These are phyloP conservation scores for Bipolaris oryzae DNA, from an alignment of 2,329 filamentous ascomycete genomes.

Conservation along the genomic window DNA sequence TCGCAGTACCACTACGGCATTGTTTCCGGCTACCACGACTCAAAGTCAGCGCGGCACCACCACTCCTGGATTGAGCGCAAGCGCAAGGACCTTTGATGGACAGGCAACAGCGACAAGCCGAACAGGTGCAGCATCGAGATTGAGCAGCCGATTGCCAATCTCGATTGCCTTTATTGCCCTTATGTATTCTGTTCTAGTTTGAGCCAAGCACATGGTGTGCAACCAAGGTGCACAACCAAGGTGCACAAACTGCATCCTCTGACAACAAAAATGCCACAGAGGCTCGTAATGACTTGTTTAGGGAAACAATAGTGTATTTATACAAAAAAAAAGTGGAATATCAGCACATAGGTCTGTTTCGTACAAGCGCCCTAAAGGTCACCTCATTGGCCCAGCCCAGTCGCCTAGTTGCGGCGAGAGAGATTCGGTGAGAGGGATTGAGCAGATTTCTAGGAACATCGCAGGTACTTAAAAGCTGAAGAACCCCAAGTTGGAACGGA, in stretches of 20 bases:
- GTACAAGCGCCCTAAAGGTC: too few relatives aligned
- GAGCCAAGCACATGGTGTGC: not conserved
- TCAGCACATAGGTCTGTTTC: not conserved
- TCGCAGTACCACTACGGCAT: constrained; percentile 38
- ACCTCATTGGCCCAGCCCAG: not conserved
- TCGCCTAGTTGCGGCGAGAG: not conserved
- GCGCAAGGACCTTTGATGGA: constrained; percentile 18
- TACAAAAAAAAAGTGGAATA: too few relatives aligned
- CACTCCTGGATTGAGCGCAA: constrained; percentile 21
- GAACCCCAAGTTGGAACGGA: not conserved
- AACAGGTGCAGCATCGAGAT: constrained; percentile 5
- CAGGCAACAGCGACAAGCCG: constrained; percentile 17
- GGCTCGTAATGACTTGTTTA: not conserved
- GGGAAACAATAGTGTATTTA: not conserved
- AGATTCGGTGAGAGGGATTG: constrained; percentile 1
- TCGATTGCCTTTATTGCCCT: not conserved
- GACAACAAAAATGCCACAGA: constrained; percentile 3
- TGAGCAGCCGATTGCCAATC: not conserved
- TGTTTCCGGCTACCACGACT: constrained; percentile 50
- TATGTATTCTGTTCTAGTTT: not conserved
- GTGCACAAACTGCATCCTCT: not conserved
- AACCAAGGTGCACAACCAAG: not conserved
- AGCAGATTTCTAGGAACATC: not conserved
- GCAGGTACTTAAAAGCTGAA: constrained; percentile 1
- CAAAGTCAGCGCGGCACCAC: constrained; percentile 12